Conservation (phyloP, 2,329 filamentous ascomycete species). For the Pseudogymnoascus sp. region DNA sequence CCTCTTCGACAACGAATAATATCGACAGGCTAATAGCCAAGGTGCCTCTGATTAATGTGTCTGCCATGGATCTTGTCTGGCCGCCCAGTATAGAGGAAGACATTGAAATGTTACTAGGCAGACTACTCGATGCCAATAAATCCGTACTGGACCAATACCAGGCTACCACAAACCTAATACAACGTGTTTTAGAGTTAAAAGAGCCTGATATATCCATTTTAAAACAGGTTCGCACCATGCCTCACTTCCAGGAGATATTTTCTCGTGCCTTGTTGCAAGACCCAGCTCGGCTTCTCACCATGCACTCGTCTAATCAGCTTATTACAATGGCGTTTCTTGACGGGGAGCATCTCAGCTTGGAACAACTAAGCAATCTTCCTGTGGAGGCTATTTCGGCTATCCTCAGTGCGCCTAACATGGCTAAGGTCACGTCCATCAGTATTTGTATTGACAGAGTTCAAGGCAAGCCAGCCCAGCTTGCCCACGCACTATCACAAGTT, state of each 20-base stretch:
- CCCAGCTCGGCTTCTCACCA: background rate
- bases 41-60: background rate
- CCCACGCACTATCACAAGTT: constrained; percentile 7
- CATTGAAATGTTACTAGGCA: background rate
- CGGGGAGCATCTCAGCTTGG: background rate
- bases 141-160: background rate
- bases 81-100: background rate
- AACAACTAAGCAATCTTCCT: background rate
- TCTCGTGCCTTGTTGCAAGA: background rate
- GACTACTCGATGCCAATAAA: background rate
- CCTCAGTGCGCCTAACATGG: background rate
- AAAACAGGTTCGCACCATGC: background rate
- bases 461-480: constrained; percentile 16
- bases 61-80: background rate
- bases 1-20: background rate
- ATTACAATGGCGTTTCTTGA: background rate
- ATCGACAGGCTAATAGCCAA: background rate
- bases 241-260: background rate
- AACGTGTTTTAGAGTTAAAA: background rate
- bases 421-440: constrained; percentile 14
- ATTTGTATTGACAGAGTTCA: constrained; percentile 16
- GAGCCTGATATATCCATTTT: background rate
- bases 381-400: background rate
- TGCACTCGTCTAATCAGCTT: background rate
- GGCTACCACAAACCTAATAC: background rate